Conservation (phyloP, 306 rosid species). For the Medicago lupulina region DNA sequence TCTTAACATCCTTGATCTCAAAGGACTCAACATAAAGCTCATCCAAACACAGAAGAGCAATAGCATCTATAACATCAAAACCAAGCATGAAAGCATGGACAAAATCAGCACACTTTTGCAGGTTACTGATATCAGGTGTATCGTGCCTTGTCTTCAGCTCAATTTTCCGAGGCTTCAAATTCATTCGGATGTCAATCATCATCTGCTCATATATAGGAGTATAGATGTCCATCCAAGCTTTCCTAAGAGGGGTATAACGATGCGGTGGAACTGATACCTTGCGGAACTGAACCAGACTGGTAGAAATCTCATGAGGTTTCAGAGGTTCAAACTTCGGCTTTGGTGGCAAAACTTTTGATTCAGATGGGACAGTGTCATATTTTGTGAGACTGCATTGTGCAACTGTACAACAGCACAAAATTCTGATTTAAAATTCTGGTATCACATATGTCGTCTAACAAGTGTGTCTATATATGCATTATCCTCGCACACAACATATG, state of each 20-base stretch:
- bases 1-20: conserved; percentile 89
- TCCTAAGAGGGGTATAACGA: conserved; percentile 82
- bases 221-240: conserved; percentile 78
- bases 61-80: conserved; percentile 28
- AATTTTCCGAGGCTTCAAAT: not conserved
- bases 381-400: conserved; percentile 62
- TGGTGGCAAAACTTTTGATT: conserved; percentile 54
- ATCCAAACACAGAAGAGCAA: conserved; percentile 81
- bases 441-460: too few relatives aligned
- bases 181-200: not conserved
- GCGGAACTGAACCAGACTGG: conserved; percentile 80
- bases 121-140: conserved; percentile 49
- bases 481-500: too few relatives aligned
- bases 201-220: conserved; percentile 81
- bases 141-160: not conserved
- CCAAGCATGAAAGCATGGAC: conserved; percentile 73
- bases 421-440: not conserved
- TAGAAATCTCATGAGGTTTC: conserved; percentile 86
- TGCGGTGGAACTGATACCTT: conserved; percentile 83
- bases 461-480: too few relatives aligned
- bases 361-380: conserved; percentile 52
- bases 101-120: conserved; percentile 87
- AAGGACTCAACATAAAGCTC: conserved; percentile 88
- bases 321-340: conserved; percentile 75
- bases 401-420: conserved; percentile 27